Evolutionary conservation across 805 yeast genomes (phyloP), one percentile per base, ranked within the genome.

Genomic region (Metschnikowia gelsemii): DNA sequence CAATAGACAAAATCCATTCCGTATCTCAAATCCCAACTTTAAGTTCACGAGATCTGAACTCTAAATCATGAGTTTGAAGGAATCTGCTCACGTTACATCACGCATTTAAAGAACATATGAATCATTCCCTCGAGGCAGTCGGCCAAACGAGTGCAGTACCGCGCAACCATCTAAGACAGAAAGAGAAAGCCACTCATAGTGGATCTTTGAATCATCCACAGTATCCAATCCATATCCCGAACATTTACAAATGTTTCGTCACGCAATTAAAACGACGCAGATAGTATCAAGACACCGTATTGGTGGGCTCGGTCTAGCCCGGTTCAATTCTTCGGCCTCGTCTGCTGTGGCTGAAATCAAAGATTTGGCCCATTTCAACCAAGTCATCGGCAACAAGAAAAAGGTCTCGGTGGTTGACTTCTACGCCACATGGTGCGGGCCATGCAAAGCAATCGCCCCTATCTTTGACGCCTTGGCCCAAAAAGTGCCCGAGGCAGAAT

Each of bases 391-490:
- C 26, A 52, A 46, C 45, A 41, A 45, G 27, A 59, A 66, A 25
- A 70, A 75, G 42, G 58, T 77, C 26, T 66, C 82, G 1, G 65
- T 82, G 2, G 75, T 81, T 36, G 87, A 82, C 57, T 82, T 82
- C 58, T 79, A 73, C 60, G 87, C 88, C 23, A 75, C 79, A 8
- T 82, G 88, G 88, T 82, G 88, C 61, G 87, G 83, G 6, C 88
- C 88, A n/a, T 82, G 88, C 54, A 80, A 78, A 52, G 83, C 83
- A n/a, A 73, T 82, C 53, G 71, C 82, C 2, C 88, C 88, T 12
- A 59, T 76, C 16, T 58, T 80, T 32, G 73, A 66, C 32, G 59
- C 61, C 27, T 58, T 70, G 45, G 65, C 73, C 19, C 72, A 73
- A 16, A 65, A 68, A 45, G 53, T 62, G 12, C 71, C 72, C 9